Conservation (phyloP, 2,329 filamentous ascomycete species). For the Colletotrichum sp. region DNA sequence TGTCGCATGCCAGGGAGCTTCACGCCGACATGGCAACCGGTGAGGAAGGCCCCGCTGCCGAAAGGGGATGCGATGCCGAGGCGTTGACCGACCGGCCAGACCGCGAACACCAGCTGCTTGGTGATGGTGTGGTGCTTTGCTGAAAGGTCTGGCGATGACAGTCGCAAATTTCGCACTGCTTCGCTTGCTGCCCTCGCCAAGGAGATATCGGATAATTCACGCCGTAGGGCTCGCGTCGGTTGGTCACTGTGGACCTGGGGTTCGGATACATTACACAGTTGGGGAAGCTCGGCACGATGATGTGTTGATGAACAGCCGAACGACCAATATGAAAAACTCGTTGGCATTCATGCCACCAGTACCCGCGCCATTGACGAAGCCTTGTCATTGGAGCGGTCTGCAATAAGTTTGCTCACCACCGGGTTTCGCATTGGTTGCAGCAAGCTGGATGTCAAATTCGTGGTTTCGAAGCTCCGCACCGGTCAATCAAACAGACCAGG, state of each 20-base stretch:
- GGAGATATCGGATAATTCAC: neutral
- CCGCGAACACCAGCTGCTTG: neutral
- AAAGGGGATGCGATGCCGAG: neutral
- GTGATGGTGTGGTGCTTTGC: neutral
- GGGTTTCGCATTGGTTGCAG: neutral
- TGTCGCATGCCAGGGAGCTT: neutral
- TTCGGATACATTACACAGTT: neutral
- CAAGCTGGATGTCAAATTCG: neutral
- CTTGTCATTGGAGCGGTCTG: neutral
- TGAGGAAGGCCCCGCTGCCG: neutral
- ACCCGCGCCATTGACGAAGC: neutral
- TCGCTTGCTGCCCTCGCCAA: neutral
- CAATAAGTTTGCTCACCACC: neutral
- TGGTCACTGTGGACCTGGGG: neutral
- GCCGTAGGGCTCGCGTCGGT: neutral
- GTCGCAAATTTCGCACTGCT: neutral
- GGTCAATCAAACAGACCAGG: neutral
- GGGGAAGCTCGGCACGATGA: constrained; percentile 8
- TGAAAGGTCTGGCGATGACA: neutral
- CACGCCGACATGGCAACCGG: neutral
- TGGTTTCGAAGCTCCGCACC: constrained; percentile 6
- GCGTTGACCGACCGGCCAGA: neutral
- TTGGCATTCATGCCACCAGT: neutral
- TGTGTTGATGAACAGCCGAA: neutral
- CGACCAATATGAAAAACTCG: neutral